Conservation (phyloP, 805 yeast genomes). For the Cyberlindnera mississippiensis region DNA sequence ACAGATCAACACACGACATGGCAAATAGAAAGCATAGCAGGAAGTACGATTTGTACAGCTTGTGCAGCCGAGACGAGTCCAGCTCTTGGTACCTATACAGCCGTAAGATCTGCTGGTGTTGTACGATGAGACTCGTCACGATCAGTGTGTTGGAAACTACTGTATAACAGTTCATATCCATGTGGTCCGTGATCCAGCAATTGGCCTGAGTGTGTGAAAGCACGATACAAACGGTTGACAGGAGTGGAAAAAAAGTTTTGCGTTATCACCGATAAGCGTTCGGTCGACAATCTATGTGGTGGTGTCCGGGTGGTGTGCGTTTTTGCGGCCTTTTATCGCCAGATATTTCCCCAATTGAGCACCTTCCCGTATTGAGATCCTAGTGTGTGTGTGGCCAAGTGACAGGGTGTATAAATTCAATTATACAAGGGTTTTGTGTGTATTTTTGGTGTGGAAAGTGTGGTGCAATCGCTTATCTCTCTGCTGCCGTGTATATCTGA, state of each 20-base stretch:
- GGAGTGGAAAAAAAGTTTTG: not conserved
- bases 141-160: conserved; percentile 6
- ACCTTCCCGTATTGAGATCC: no score
- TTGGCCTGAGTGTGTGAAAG: no score
- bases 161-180: conserved; percentile 10
- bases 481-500: no score
- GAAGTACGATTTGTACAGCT: conserved; percentile 9
- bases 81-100: conserved; percentile 10
- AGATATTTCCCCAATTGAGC: no score
- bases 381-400: no score
- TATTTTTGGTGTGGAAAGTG: no score
- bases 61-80: conserved; percentile 11
- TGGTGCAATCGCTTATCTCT: no score
- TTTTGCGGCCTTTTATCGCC: no score
- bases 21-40: conserved; percentile 8
- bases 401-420: no score
- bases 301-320: no score
- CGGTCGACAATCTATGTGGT: not conserved
- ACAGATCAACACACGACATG: conserved; percentile 8
- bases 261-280: not conserved
- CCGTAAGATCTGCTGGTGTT: conserved; percentile 12
- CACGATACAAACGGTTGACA: no score
- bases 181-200: not conserved
- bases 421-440: no score
- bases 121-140: conserved; percentile 5